Evolutionary conservation across 2,329 filamentous ascomycete genomes (phyloP), one percentile per base, ranked within the genome.

Genomic region (Xylaria digitata): DNA sequence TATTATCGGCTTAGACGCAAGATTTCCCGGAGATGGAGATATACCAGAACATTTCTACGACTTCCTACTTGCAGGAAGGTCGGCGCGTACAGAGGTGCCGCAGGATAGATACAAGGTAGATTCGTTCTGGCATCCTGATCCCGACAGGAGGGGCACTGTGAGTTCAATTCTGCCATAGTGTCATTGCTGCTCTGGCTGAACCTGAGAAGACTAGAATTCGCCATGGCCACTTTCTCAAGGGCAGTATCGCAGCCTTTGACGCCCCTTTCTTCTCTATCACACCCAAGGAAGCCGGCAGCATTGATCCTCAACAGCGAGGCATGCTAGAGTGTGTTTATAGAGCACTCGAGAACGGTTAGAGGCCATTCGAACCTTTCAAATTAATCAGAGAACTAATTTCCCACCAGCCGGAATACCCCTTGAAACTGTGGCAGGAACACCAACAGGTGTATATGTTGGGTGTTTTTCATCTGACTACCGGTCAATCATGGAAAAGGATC

Each of bases 81-180:
- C 73, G 9, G 75, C 73, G 1, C 66, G 71, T 45, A 73, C 68
- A 7, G 70, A 74, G 30, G 67, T 77, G 2, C 75, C 76, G 1
- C 50, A 52, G 13, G 75, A 77, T 15, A 69, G 76, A 58, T 78
- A 75, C 67, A 74, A 77, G 19, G 68, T 71, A 30, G 71, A 76
- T 15, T 73, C 75, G 0, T 78, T 78, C 56, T 78, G 72, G 70
- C 75, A 78, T 34, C 75, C 74, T 0, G 69, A 77, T 30, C 67
- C 71, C 21, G 61, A 73, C 21, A 73, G 74, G 57, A 72, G 68
- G 46, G 76, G 76, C 13, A 70, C 72, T 34, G 74, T 77, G 48
- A 61, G 70, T 72, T 53, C 23, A 17, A 4, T 15, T 55, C 26
- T 26, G 17, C 40, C 37, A 30, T 52, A 17, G 5, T 45, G 8